Evolutionary conservation across 306 rosid species (phyloP).

Genomic region (Glycyrrhiza uralensis): DNA sequence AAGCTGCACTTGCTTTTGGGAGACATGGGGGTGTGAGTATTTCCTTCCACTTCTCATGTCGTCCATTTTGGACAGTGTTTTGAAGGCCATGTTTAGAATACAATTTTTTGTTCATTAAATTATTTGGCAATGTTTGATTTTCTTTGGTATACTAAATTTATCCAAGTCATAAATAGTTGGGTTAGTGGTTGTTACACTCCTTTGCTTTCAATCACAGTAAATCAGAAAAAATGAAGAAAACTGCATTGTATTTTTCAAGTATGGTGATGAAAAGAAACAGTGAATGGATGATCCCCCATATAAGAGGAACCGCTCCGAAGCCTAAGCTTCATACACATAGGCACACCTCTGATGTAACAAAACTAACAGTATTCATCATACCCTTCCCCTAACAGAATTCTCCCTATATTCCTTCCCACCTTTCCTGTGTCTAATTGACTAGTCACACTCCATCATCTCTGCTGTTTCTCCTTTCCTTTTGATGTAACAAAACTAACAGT

Average conservation of each 20-base stretch:
- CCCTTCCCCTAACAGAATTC: too few relatives aligned
- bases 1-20: slow-evolving; percentile 91
- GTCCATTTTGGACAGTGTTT: slow-evolving; percentile 7
- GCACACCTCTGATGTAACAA: too few relatives aligned
- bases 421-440: too few relatives aligned
- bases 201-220: background rate
- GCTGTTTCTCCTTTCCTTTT: too few relatives aligned
- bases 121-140: slow-evolving; percentile 7
- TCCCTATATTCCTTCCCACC: too few relatives aligned
- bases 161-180: background rate
- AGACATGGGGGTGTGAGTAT: slow-evolving; percentile 86
- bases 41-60: slow-evolving; percentile 21
- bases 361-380: too few relatives aligned
- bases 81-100: background rate
- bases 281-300: background rate
- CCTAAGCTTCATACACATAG: too few relatives aligned
- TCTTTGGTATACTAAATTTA: background rate
- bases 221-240: background rate
- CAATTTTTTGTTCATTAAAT: background rate
- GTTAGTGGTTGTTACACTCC: background rate
- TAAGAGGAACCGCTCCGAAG: too few relatives aligned
- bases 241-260: background rate
- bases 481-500: too few relatives aligned
- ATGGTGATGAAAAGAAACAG: background rate
- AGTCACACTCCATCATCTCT: too few relatives aligned